A percentile compares a stretch with the other conserved stretches of the same genome.
Conservation (phyloP, 139 green algal species). For the Pleodorina starrii region DNA sequence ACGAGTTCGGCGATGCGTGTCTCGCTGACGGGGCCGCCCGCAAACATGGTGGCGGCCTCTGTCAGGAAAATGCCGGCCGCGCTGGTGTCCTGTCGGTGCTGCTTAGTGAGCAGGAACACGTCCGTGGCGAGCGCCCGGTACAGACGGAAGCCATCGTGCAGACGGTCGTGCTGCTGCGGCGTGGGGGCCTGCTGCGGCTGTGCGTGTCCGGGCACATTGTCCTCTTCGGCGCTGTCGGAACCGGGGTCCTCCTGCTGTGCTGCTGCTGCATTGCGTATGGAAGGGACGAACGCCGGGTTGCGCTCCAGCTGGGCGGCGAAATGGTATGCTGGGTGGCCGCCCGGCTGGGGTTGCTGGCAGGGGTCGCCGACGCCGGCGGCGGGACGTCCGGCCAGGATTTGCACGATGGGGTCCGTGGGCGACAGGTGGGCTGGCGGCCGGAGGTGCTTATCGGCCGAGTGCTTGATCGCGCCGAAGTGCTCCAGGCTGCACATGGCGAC, state of each 20-base stretch:
- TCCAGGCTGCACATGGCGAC: background rate
- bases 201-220: background rate
- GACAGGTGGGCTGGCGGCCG: background rate
- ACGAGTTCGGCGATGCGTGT: background rate
- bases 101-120: background rate
- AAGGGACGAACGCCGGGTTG: background rate
- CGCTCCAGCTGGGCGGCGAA: background rate
- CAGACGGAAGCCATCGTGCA: background rate
- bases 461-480: background rate
- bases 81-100: background rate
- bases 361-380: background rate
- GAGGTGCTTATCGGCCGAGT: background rate
- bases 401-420: too few relatives aligned
- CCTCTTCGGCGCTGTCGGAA: background rate
- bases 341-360: constrained; percentile 5
- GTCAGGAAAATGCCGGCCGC: background rate
- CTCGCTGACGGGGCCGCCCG: background rate
- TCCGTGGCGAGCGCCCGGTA: background rate
- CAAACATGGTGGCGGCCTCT: background rate
- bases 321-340: background rate
- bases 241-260: background rate
- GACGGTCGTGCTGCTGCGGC: background rate
- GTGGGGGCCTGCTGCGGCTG: background rate
- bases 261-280: background rate
- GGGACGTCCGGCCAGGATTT: background rate